phyloP scores from a whole-genome alignment of 768 basidiomycete genomes.

The Suillus alpinus region DNA sequence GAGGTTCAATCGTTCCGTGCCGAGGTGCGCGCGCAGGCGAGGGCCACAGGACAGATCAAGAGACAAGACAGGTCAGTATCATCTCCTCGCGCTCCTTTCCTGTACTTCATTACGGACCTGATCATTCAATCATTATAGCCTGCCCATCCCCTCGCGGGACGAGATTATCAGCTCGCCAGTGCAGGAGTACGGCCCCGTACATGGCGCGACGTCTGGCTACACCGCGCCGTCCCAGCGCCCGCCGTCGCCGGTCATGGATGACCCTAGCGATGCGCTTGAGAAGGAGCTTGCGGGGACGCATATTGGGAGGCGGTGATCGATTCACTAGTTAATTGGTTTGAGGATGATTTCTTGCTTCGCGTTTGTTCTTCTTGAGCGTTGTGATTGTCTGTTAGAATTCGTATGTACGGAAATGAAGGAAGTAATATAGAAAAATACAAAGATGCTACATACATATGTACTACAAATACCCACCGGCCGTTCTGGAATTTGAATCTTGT shows the following conservation, averaged over 20 bases:
- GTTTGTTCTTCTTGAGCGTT: background rate
- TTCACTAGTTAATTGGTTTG: background rate
- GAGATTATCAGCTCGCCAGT: slow-evolving; percentile 80
- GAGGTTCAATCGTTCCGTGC: slow-evolving; percentile 89
- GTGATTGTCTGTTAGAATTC: background rate
- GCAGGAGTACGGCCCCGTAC: slow-evolving; percentile 52
- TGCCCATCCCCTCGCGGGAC: slow-evolving; percentile 78
- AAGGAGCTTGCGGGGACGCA: slow-evolving; percentile 80
- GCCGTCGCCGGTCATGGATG: slow-evolving; percentile 75
- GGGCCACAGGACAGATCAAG: slow-evolving; percentile 68
- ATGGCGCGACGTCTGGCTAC: slow-evolving; percentile 70
- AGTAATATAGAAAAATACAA: background rate
- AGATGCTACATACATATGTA: background rate
- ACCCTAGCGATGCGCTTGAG: slow-evolving; percentile 83
- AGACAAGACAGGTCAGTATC: slow-evolving; percentile 69
- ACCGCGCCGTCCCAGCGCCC: slow-evolving; percentile 48
- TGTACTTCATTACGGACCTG: background rate
- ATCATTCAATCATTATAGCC: slow-evolving; percentile 36
- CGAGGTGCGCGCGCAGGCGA: slow-evolving; percentile 83
- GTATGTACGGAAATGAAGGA: background rate
- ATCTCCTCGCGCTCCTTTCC: background rate
- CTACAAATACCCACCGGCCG: background rate
- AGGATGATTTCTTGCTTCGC: background rate
- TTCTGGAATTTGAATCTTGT: background rate
- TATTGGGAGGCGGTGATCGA: slow-evolving; percentile 32